A percentile compares a stretch with the other conserved stretches of the same genome.
Conservation (phyloP, 179 eudicot genomes). For the Beta macrorhiza region DNA sequence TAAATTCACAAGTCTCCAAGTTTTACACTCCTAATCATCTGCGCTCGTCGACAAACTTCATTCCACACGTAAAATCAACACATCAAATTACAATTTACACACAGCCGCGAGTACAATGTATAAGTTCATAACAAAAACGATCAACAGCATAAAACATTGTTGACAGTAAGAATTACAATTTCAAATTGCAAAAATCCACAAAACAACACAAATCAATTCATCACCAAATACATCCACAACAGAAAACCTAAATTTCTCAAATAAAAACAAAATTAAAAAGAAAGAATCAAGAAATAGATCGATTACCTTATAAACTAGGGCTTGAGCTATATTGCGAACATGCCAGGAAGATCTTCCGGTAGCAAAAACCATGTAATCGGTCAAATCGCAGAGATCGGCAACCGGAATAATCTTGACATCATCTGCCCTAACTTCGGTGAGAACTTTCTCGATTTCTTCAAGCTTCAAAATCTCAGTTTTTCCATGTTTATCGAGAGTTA, state of each 20-base stretch:
- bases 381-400: constrained; percentile 48
- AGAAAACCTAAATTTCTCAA: not conserved
- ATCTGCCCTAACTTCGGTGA: constrained; percentile 75
- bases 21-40: not conserved
- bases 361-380: constrained; percentile 83
- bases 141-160: not conserved
- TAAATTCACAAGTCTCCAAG: not conserved
- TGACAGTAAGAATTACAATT: not conserved
- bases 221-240: not conserved
- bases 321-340: constrained; percentile 80
- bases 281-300: not conserved
- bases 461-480: constrained; percentile 53
- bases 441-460: constrained; percentile 68
- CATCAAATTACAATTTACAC: not conserved
- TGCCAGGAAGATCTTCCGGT: constrained; percentile 92
- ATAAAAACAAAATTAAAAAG: not conserved
- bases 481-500: constrained; percentile 35
- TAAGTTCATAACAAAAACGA: too few relatives aligned
- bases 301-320: constrained; percentile 60
- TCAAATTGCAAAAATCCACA: not conserved
- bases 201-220: not conserved
- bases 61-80: not conserved
- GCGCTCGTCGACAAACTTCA: not conserved
- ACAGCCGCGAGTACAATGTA: not conserved
- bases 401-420: constrained; percentile 64